Conservation (phyloP, 2,329 filamentous ascomycete genomes). For the Claviceps lovelessii region DNA sequence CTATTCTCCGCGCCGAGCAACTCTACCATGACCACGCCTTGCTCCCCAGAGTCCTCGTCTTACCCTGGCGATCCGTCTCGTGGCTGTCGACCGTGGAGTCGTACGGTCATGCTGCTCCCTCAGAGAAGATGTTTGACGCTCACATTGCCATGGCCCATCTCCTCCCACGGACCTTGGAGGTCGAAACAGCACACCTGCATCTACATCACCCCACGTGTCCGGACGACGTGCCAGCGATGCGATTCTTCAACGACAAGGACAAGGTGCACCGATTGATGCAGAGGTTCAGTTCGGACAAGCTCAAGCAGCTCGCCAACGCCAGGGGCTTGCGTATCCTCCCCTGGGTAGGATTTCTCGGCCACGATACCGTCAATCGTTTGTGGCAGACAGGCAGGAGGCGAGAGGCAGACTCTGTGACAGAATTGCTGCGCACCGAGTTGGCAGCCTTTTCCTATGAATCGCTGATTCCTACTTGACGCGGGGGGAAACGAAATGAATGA, state of each 20-base stretch:
- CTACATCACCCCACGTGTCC: slow-evolving; percentile 41
- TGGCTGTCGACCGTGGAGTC: slow-evolving; percentile 39
- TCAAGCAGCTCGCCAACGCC: slow-evolving; percentile 12
- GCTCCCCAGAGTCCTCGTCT: slow-evolving; percentile 23
- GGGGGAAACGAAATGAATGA: no score
- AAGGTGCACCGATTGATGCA: slow-evolving; percentile 16
- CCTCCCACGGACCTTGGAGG: slow-evolving; percentile 20
- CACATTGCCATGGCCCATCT: slow-evolving; percentile 34
- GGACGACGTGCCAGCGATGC: slow-evolving; percentile 30
- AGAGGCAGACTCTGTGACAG: slow-evolving; percentile 27
- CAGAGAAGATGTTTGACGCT: slow-evolving; percentile 34
- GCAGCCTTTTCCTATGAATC: slow-evolving; percentile 15
- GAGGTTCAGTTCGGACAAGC: slow-evolving; percentile 12
- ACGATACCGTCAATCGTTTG: slow-evolving; percentile 34
- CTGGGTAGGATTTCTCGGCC: slow-evolving; percentile 26
- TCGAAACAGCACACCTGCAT: slow-evolving; percentile 39
- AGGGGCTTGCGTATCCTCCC: slow-evolving; percentile 19
- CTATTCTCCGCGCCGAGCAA: slow-evolving; percentile 31
- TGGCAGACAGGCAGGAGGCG: slow-evolving; percentile 23
- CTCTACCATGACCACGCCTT: slow-evolving; percentile 23
- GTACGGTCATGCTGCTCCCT: slow-evolving; percentile 29
- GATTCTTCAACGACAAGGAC: slow-evolving; percentile 26
- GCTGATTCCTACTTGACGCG: slow-evolving; percentile 10
- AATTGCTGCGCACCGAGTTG: slow-evolving; percentile 24
- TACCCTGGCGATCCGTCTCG: slow-evolving; percentile 33